Conservation (phyloP, 257 asterid species). For the Solanum ahanhuiri region DNA sequence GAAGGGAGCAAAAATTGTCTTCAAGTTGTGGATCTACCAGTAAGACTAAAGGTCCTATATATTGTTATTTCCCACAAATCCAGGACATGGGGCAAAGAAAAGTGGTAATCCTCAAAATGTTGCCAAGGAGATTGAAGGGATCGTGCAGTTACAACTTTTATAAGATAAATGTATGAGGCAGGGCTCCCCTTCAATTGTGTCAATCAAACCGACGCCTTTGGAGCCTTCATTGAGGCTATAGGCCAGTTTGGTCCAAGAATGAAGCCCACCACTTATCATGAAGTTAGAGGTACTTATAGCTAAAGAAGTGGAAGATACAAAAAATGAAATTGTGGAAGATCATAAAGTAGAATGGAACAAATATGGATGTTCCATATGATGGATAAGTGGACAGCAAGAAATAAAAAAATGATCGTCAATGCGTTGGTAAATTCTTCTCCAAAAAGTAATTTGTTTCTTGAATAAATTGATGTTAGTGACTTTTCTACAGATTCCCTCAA, state of each 20-base stretch:
- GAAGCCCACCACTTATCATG: not conserved
- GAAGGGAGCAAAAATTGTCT: not conserved
- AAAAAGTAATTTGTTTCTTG: not conserved
- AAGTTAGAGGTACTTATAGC: constrained; percentile 4
- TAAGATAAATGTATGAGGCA: not conserved
- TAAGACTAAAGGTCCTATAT: not conserved
- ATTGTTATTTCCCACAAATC: not conserved
- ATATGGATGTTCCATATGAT: not conserved
- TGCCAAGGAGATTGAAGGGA: not conserved
- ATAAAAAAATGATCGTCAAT: not conserved
- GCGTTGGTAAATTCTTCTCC: not conserved
- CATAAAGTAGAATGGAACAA: not conserved
- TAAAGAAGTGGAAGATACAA: not conserved
- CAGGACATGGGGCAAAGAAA: not conserved
- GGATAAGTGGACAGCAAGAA: not conserved
- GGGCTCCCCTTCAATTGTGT: not conserved
- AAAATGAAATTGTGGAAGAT: not conserved
- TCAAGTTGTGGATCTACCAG: not conserved
- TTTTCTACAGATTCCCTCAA: not conserved
- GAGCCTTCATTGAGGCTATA: not conserved
- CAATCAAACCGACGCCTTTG: not conserved
- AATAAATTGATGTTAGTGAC: not conserved
- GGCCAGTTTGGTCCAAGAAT: not conserved
- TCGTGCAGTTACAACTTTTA: not conserved
- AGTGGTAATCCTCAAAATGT: not conserved